A percentile compares a stretch with the other conserved stretches of the same genome.
Conservation (phyloP, 2,329 filamentous ascomycete genomes). For the Fusarium euwallaceae region DNA sequence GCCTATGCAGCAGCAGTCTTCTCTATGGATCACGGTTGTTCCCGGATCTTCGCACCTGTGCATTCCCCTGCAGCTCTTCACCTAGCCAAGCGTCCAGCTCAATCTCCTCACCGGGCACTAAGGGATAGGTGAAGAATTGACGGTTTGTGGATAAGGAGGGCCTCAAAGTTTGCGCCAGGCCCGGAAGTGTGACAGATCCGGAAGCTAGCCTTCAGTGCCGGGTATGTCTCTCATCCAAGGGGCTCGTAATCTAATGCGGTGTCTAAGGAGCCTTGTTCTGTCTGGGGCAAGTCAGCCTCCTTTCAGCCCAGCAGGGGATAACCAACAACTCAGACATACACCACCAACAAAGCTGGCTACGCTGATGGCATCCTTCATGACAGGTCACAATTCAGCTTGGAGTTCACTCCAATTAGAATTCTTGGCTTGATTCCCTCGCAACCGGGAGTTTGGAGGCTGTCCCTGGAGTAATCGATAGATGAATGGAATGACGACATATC, state of each 20-base stretch:
- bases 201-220: not conserved
- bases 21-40: not conserved
- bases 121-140: not conserved
- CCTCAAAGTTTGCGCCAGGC: slow-evolving; percentile 9
- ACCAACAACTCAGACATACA: not conserved
- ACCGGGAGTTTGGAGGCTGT: not conserved
- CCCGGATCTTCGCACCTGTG: slow-evolving; percentile 11
- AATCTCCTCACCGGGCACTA: not conserved
- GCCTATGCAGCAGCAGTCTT: not conserved
- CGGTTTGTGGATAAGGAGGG: not conserved
- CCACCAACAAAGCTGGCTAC: not conserved
- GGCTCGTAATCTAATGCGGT: not conserved
- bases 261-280: not conserved
- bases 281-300: not conserved
- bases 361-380: not conserved
- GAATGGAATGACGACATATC: slow-evolving; percentile 20
- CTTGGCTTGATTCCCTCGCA: not conserved
- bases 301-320: not conserved
- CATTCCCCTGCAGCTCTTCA: not conserved
- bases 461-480: not conserved
- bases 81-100: not conserved
- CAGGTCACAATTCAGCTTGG: slow-evolving; percentile 1
- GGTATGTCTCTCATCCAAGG: not conserved
- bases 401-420: not conserved
- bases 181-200: slow-evolving; percentile 13